A percentile compares a stretch with the other conserved stretches of the same genome.
phyloP scores from a whole-genome alignment of 495 filamentous ascomycete genomes.

The Penicillium desertorum region DNA sequence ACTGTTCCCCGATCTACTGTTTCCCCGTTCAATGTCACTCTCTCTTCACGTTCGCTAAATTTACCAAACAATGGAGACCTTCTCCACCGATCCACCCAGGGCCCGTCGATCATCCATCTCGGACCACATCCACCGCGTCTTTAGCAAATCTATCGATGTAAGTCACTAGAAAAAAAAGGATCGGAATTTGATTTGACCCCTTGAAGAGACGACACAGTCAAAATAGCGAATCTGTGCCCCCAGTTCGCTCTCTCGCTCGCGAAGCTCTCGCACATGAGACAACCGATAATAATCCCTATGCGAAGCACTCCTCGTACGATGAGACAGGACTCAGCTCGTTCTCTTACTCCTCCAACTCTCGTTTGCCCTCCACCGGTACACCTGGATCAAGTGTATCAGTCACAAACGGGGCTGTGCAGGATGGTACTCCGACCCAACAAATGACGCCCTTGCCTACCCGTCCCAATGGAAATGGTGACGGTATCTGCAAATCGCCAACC shows the following conservation, averaged over 20 bases:
- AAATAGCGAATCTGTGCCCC: neutral
- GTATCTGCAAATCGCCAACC: constrained; percentile 23
- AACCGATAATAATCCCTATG: constrained; percentile 8
- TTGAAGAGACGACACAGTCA: constrained; percentile 25
- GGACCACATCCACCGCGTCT: constrained; percentile 37
- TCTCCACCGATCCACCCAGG: constrained; percentile 21
- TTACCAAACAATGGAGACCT: constrained; percentile 12
- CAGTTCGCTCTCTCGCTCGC: neutral
- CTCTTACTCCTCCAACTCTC: constrained; percentile 22
- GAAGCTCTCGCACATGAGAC: constrained; percentile 4
- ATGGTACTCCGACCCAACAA: constrained; percentile 11
- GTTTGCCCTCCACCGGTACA: constrained; percentile 20
- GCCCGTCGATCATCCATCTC: constrained; percentile 38
- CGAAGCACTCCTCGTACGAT: constrained; percentile 10
- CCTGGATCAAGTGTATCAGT: constrained; percentile 25
- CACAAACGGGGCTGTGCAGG: constrained; percentile 10
- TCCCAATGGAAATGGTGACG: constrained; percentile 4
- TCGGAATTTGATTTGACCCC: constrained; percentile 11
- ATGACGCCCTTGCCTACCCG: constrained; percentile 1
- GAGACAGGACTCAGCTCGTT: constrained; percentile 22
- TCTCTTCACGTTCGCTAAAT: constrained; percentile 1
- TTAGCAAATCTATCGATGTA: constrained; percentile 31
- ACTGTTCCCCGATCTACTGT: neutral
- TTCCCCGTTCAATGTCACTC: constrained; percentile 3
- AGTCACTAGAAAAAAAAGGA: neutral